Conservation (phyloP, 257 asterid species). For the Osmanthus fragrans region DNA sequence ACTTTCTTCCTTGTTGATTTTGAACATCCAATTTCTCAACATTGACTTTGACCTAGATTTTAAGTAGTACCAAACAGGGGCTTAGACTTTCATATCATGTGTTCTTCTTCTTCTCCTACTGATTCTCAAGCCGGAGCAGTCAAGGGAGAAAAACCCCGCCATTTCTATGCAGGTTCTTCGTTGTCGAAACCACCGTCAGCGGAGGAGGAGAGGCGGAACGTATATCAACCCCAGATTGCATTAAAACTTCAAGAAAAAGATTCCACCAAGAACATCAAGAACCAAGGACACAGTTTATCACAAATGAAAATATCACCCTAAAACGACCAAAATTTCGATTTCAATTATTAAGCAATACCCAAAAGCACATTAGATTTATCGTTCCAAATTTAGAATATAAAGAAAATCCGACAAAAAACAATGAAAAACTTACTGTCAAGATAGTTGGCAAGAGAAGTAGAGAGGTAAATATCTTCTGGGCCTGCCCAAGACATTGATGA, state of each 20-base stretch:
- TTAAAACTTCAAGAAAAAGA: neutral
- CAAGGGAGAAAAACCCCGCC: too few species aligned
- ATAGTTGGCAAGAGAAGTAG: slow-evolving; percentile 95
- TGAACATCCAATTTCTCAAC: too few species aligned
- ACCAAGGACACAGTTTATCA: neutral
- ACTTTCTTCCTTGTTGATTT: too few species aligned
- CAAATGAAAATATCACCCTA: neutral
- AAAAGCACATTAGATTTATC: neutral
- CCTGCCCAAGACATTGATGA: slow-evolving; percentile 91
- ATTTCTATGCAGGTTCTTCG: too few species aligned
- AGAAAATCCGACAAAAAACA: neutral
- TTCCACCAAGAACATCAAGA: neutral
- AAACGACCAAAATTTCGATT: neutral
- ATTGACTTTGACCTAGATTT: too few species aligned
- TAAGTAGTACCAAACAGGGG: too few species aligned
- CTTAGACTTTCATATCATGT: too few species aligned
- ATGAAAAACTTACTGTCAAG: slow-evolving; percentile 72
- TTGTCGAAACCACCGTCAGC: too few species aligned
- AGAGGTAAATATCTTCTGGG: slow-evolving; percentile 82
- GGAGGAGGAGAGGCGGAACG: too few species aligned
- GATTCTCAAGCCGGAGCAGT: too few species aligned
- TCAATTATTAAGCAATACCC: neutral
- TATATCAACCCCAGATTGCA: neutral
- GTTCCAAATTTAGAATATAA: neutral
- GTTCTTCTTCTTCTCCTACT: too few species aligned